These are phyloP conservation scores for Microsporum audouinii DNA, from an alignment of 2,329 filamentous ascomycete species.

Conservation along the genomic window DNA sequence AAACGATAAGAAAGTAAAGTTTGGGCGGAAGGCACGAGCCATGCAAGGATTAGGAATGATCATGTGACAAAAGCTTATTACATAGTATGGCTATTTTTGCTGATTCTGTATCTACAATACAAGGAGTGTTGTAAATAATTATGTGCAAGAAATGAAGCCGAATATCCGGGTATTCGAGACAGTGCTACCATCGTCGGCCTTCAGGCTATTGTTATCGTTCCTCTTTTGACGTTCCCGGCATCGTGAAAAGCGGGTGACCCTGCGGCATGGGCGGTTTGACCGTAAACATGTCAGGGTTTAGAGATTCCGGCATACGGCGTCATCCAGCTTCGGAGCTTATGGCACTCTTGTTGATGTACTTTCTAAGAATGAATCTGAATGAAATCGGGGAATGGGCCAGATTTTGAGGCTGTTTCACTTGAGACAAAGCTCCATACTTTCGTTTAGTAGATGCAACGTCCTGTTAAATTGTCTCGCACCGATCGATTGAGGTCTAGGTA, in stretches of 20 bases:
- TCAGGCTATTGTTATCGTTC: background rate
- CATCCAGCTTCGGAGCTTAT: background rate
- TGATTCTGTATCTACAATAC: background rate
- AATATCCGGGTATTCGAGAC: background rate
- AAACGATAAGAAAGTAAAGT: background rate
- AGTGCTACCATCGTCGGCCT: background rate
- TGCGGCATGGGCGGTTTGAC: background rate
- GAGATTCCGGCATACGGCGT: background rate
- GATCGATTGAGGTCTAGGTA: constrained; percentile 18
- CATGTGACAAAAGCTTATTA: background rate
- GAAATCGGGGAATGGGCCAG: background rate
- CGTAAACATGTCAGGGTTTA: background rate
- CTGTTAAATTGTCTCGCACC: constrained; percentile 33
- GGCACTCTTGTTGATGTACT: background rate
- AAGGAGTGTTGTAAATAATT: no score
- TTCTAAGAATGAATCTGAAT: background rate
- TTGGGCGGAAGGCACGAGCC: background rate
- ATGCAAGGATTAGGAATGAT: background rate
- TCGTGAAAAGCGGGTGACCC: background rate
- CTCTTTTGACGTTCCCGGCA: background rate
- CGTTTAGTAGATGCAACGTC: constrained; percentile 38
- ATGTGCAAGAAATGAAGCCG: background rate
- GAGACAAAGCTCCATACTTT: constrained; percentile 38
- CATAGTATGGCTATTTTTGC: background rate
- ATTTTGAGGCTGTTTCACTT: background rate